A percentile compares a stretch with the other conserved stretches of the same genome.
phyloP scores from a whole-genome alignment of 352 stramenopile species.

The Aphanomyces euteiches region DNA sequence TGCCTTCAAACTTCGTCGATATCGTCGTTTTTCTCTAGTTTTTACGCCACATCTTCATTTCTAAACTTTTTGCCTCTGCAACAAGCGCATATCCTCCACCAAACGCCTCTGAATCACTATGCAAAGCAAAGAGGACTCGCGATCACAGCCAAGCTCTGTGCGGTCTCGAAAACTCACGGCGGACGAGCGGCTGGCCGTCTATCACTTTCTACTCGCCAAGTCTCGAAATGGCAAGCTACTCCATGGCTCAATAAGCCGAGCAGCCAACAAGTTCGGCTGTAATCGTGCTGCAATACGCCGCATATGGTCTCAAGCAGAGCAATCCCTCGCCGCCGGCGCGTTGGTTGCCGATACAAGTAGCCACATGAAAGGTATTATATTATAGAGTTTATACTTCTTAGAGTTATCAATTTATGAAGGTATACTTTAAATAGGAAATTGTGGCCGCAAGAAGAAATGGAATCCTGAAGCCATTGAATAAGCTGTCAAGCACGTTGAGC shows the following conservation, averaged over 20 bases:
- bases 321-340: neutral
- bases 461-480: neutral
- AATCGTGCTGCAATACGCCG: neutral
- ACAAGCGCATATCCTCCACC: too few species aligned
- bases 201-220: neutral
- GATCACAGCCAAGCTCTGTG: too few species aligned
- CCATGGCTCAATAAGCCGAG: neutral
- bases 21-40: too few species aligned
- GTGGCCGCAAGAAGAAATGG: neutral
- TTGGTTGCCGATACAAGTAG: neutral
- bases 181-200: neutral
- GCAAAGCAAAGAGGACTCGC: too few species aligned
- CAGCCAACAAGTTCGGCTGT: neutral
- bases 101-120: too few species aligned
- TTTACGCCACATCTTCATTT: too few species aligned
- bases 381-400: neutral
- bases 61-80: too few species aligned
- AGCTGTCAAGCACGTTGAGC: neutral
- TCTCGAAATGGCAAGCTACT: neutral
- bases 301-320: neutral
- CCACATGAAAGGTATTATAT: constrained; percentile 6
- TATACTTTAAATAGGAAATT: constrained; percentile 9
- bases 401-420: neutral
- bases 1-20: too few species aligned
- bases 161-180: neutral